phyloP scores from a whole-genome alignment of 371 early-diverging fungal genomes.

The Batkoa obscura region DNA sequence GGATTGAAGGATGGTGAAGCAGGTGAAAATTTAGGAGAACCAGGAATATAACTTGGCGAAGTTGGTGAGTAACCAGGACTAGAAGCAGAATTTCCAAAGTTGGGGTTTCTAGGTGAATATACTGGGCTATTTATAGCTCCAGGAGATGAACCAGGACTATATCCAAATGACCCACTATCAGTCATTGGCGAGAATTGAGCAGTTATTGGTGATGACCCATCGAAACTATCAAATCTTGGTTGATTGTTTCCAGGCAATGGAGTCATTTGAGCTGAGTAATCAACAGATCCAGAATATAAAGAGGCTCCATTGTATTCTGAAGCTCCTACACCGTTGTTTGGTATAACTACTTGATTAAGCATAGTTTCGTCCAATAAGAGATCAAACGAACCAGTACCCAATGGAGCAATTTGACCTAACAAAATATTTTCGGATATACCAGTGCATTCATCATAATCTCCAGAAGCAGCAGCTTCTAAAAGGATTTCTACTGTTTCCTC shows the following conservation, averaged over 20 bases:
- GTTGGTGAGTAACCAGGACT: slow-evolving; percentile 47
- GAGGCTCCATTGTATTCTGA: slow-evolving; percentile 11
- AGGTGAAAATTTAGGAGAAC: slow-evolving; percentile 52
- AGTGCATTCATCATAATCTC: slow-evolving; percentile 83
- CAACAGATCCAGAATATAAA: slow-evolving; percentile 10
- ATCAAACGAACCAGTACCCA: slow-evolving; percentile 96
- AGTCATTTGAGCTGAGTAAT: slow-evolving; percentile 24
- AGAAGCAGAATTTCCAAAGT: slow-evolving; percentile 40
- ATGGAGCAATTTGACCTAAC: slow-evolving; percentile 94
- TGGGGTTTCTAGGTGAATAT: slow-evolving; percentile 66
- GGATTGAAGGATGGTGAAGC: slow-evolving; percentile 46
- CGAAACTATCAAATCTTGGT: slow-evolving; percentile 57
- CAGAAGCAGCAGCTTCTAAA: slow-evolving; percentile 89
- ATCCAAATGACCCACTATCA: no score
- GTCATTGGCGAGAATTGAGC: not conserved
- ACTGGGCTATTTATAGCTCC: slow-evolving; percentile 37
- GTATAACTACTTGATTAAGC: slow-evolving; percentile 39
- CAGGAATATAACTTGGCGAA: slow-evolving; percentile 49
- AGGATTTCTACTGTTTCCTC: slow-evolving; percentile 99
- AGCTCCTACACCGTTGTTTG: slow-evolving; percentile 10
- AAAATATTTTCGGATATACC: slow-evolving; percentile 98
- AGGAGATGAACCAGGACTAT: slow-evolving; percentile 4
- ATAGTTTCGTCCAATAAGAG: slow-evolving; percentile 82
- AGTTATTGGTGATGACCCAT: slow-evolving; percentile 25
- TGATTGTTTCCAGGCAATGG: slow-evolving; percentile 36